These are phyloP conservation scores for Paecilomyces sp. DNA, from an alignment of 2,329 filamentous ascomycete species.

Conservation along the genomic window DNA sequence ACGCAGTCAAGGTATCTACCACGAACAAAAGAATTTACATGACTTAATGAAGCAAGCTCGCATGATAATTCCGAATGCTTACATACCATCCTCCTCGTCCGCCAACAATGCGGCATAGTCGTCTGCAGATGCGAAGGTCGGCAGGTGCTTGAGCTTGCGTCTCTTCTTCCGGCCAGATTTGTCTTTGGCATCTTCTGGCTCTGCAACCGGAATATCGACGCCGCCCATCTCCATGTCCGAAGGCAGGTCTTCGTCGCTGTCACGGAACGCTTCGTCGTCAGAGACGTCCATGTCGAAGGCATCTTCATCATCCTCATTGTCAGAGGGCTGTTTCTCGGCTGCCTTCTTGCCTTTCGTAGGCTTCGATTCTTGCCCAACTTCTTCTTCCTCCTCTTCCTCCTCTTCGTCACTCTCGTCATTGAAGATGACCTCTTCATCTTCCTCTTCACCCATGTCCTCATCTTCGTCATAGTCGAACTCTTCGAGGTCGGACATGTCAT, in stretches of 20 bases:
- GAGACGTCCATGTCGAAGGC: slow-evolving; percentile 44
- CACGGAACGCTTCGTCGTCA: slow-evolving; percentile 40
- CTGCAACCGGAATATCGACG: slow-evolving; percentile 28
- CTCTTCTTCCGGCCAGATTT: slow-evolving; percentile 53
- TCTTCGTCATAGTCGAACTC: slow-evolving; percentile 45
- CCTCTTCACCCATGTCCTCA: slow-evolving; percentile 34
- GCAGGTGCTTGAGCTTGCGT: slow-evolving; percentile 81
- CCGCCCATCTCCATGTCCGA: slow-evolving; percentile 41
- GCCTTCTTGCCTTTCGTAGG: slow-evolving; percentile 22
- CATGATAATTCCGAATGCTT: slow-evolving; percentile 4
- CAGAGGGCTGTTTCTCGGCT: slow-evolving; percentile 14
- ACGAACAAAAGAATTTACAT: slow-evolving; percentile 1
- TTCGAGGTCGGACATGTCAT: slow-evolving; percentile 49
- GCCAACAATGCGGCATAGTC: slow-evolving; percentile 85
- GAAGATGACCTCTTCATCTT: slow-evolving; percentile 38
- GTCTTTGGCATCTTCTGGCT: slow-evolving; percentile 32
- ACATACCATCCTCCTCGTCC: slow-evolving; percentile 54
- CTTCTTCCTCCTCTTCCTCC: slow-evolving; percentile 42
- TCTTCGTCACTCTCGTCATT: slow-evolving; percentile 42
- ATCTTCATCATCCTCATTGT: slow-evolving; percentile 48
- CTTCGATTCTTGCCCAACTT: slow-evolving; percentile 25
- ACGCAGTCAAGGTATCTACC: neutral
- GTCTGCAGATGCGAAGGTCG: slow-evolving; percentile 86
- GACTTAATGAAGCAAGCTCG: neutral
- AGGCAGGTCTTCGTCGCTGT: slow-evolving; percentile 50